Conservation (phyloP, 345 rosid species). For the Erucastrum elatum region DNA sequence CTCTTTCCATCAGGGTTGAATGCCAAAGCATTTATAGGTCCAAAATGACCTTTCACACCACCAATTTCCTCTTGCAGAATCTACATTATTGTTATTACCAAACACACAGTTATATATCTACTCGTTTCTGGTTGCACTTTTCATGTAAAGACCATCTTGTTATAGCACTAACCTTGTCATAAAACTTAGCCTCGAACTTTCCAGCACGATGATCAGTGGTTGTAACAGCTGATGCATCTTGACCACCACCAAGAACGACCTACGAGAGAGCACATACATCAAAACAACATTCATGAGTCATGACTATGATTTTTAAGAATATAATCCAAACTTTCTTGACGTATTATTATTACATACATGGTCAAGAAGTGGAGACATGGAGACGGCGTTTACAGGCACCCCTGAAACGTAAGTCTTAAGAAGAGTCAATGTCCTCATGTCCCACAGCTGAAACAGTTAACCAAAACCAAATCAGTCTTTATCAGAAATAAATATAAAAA, state of each 20-base stretch:
- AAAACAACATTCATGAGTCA: neutral
- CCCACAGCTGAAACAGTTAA: slow-evolving; percentile 75
- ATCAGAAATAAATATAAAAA: slow-evolving; percentile 5
- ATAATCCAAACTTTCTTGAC: neutral
- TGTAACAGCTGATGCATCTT: slow-evolving; percentile 88
- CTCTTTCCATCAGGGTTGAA: slow-evolving; percentile 94
- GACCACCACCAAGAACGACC: slow-evolving; percentile 99
- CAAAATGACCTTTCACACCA: slow-evolving; percentile 97
- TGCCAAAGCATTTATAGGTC: slow-evolving; percentile 94
- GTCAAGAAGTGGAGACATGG: slow-evolving; percentile 93
- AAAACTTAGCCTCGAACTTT: slow-evolving; percentile 95
- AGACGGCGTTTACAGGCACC: slow-evolving; percentile 92
- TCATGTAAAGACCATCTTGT: neutral
- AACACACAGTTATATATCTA: neutral
- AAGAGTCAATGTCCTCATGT: slow-evolving; percentile 73
- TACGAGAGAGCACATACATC: slow-evolving; percentile 26
- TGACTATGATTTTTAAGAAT: neutral
- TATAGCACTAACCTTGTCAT: slow-evolving; percentile 46
- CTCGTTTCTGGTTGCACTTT: neutral
- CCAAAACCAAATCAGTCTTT: slow-evolving; percentile 3
- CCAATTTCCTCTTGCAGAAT: slow-evolving; percentile 89
- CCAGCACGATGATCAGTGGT: slow-evolving; percentile 99
- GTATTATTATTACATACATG: slow-evolving; percentile 55
- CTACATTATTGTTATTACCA: slow-evolving; percentile 36
- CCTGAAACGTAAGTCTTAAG: slow-evolving; percentile 82